Percentiles rank a stretch among this genome's conserved stretches.
Evolutionary conservation across 2,329 filamentous ascomycete genomes (phyloP).

Genomic region (Ophiostoma fasciatum): DNA sequence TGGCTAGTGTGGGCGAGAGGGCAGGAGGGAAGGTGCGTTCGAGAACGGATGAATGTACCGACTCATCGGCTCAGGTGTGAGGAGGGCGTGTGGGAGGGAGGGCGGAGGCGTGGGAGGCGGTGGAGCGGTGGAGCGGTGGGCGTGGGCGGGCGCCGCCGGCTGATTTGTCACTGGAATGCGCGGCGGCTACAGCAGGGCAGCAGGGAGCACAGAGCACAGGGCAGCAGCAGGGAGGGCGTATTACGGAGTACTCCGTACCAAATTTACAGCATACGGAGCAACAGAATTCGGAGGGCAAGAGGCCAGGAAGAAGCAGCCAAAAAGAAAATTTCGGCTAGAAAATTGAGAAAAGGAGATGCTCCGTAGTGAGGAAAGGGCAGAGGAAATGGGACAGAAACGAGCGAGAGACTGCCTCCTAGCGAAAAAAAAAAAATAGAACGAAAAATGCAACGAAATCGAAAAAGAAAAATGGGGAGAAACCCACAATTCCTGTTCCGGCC

Average conservation of each 20-base stretch:
- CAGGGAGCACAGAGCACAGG: no score
- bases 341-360: no score
- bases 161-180: no score
- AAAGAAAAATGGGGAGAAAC: not conserved
- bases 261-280: no score
- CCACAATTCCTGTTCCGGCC: conserved; percentile 6
- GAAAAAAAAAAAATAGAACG: not conserved
- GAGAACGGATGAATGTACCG: not conserved
- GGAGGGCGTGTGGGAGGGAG: not conserved
- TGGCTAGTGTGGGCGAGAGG: not conserved
- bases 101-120: not conserved
- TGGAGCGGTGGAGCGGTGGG: no score
- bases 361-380: not conserved
- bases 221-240: no score
- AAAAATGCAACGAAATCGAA: not conserved
- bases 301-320: not conserved
- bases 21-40: not conserved
- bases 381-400: not conserved
- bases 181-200: no score
- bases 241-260: no score
- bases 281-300: no score
- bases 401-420: no score
- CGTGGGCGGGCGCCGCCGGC: no score
- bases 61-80: not conserved
- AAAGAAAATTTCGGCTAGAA: no score